These are phyloP conservation scores for Bacterosira constricta DNA, from an alignment of 108 stramenopile species.

Conservation along the genomic window DNA sequence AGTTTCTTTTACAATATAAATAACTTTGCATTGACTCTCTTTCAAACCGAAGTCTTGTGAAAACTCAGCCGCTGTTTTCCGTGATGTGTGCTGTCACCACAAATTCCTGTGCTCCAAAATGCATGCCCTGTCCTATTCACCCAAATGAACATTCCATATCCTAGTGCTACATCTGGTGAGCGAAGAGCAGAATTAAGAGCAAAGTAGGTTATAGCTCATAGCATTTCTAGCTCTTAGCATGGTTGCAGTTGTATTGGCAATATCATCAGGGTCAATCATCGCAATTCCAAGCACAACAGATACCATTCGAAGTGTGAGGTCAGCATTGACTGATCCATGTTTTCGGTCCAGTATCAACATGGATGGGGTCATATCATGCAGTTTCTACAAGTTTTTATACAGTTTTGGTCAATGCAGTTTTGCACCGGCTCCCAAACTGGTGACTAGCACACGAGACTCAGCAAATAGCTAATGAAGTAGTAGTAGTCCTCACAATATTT, in stretches of 20 bases:
- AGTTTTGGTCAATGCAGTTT: too few species aligned
- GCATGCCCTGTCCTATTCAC: conserved; percentile 77
- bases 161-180: conserved; percentile 60
- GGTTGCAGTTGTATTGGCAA: conserved; percentile 58
- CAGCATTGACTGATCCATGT: too few species aligned
- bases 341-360: too few species aligned
- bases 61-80: conserved; percentile 67
- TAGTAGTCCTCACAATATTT: too few species aligned
- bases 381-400: too few species aligned
- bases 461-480: too few species aligned
- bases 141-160: conserved; percentile 65
- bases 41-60: conserved; percentile 57
- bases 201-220: conserved; percentile 85
- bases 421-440: too few species aligned
- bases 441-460: too few species aligned
- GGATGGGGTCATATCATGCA: too few species aligned
- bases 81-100: conserved; percentile 84
- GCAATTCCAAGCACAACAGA: conserved; percentile 55
- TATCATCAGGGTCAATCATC: conserved; percentile 27
- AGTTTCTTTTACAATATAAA: conserved; percentile 70
- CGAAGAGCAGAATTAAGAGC: conserved; percentile 56
- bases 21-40: conserved; percentile 42
- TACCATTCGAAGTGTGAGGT: conserved; percentile 58
- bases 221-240: conserved; percentile 74
- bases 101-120: conserved; percentile 80